Percentiles rank a stretch among this genome's conserved stretches.
These are phyloP conservation scores for Kluyveromyces nonfermentans DNA, from an alignment of 805 yeast species.

Conservation along the genomic window DNA sequence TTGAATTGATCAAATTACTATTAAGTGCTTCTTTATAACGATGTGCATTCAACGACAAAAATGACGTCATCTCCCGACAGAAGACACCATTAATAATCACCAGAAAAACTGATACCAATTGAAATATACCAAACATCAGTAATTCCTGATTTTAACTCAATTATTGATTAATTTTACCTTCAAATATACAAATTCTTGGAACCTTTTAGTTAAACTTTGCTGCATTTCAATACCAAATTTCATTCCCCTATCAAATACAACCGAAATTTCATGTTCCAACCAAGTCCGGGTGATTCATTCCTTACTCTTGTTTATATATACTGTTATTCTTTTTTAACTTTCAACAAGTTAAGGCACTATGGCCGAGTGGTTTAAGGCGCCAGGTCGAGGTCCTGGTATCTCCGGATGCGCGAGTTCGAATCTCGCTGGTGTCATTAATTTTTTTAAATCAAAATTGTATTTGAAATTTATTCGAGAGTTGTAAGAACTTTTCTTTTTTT, in stretches of 20 bases:
- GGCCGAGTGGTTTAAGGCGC: conserved; percentile 69
- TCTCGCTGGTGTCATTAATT: conserved; percentile 65
- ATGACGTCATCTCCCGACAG: conserved; percentile 6
- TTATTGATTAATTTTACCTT: too few relatives aligned
- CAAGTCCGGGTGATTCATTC: neutral
- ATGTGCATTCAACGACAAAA: conserved; percentile 11
- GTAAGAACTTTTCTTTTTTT: too few relatives aligned
- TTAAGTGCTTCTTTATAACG: conserved; percentile 6
- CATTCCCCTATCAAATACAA: neutral
- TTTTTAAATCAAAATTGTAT: conserved; percentile 19
- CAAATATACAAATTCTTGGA: too few relatives aligned
- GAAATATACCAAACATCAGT: neutral
- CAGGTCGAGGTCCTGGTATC: conserved; percentile 74
- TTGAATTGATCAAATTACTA: conserved; percentile 3
- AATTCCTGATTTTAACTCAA: neutral
- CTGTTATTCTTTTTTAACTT: too few relatives aligned
- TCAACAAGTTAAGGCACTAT: conserved; percentile 38
- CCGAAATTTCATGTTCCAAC: neutral
- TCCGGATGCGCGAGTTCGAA: conserved; percentile 84
- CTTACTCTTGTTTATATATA: too few relatives aligned
- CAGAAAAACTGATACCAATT: conserved; percentile 1
- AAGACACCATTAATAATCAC: conserved; percentile 5
- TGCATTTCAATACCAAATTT: neutral
- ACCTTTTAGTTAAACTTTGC: neutral
- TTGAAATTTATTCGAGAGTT: too few relatives aligned